Percentiles rank a stretch among this genome's conserved stretches.
phyloP scores from a whole-genome alignment of 1,139 yeast species.

The Suhomyces wounanorum region DNA sequence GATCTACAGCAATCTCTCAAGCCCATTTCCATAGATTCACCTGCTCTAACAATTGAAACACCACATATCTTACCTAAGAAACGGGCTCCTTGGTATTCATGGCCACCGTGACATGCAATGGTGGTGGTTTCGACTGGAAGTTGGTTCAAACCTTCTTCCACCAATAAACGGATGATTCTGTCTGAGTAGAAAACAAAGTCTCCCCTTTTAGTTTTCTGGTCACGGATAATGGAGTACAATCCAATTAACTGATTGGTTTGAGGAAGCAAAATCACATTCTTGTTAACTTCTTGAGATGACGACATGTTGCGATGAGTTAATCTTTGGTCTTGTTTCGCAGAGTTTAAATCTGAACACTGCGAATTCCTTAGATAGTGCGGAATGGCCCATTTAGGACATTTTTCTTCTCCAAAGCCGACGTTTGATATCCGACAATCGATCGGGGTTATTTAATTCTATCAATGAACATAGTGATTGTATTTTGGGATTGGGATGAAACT shows the following conservation, averaged over 20 bases:
- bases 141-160: constrained; percentile 92
- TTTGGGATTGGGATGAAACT: neutral
- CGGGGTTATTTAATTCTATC: neutral
- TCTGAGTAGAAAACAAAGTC: constrained; percentile 95
- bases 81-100: constrained; percentile 72
- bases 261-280: constrained; percentile 70
- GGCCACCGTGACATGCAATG: constrained; percentile 78
- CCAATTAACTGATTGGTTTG: constrained; percentile 90
- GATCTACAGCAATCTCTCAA: constrained; percentile 92
- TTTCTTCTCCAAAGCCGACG: neutral
- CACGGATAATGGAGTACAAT: constrained; percentile 86
- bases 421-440: neutral
- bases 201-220: constrained; percentile 73
- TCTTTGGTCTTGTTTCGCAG: neutral
- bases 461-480: no score
- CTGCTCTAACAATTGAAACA: constrained; percentile 95
- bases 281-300: constrained; percentile 26
- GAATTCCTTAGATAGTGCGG: constrained; percentile 3
- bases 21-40: constrained; percentile 98
- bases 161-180: constrained; percentile 86
- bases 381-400: neutral
- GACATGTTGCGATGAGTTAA: constrained; percentile 20
- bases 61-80: constrained; percentile 95
- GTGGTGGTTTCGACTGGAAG: constrained; percentile 73
- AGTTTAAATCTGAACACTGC: neutral